Evolutionary conservation across 1,139 yeast genomes (phyloP).

Genomic region (Sugiyamaella paludigena): DNA sequence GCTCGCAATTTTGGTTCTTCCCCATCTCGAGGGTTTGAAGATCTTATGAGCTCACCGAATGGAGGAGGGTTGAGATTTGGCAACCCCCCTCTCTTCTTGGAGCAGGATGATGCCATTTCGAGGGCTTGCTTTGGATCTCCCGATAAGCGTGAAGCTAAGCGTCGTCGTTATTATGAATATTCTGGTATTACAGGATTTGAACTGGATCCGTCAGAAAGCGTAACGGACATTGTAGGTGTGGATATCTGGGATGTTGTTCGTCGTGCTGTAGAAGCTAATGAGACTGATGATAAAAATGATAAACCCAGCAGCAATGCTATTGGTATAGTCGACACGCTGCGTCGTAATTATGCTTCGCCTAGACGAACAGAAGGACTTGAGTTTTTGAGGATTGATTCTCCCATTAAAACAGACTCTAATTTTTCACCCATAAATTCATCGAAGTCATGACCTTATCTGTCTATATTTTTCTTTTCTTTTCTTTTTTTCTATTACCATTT

Average conservation of each 20-base stretch:
- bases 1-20: constrained; percentile 43
- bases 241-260: constrained; percentile 57
- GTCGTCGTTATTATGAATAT: constrained; percentile 34
- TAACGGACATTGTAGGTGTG: constrained; percentile 52
- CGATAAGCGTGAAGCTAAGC: constrained; percentile 36
- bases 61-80: constrained; percentile 9
- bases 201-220: constrained; percentile 25
- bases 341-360: constrained; percentile 5
- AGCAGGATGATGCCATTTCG: constrained; percentile 56
- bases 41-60: constrained; percentile 23
- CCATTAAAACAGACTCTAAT: constrained; percentile 29
- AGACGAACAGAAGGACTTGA: constrained; percentile 7
- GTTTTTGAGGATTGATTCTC: constrained; percentile 29
- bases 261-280: constrained; percentile 45
- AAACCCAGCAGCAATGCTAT: background rate
- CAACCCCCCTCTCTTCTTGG: constrained; percentile 33
- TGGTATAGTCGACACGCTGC: background rate
- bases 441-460: background rate
- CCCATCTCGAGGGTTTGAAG: constrained; percentile 31
- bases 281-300: constrained; percentile 4
- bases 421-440: constrained; percentile 10
- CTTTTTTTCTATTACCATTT: constrained; percentile 4
- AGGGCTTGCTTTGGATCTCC: constrained; percentile 43
- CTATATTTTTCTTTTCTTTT: background rate
- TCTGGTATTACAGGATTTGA: constrained; percentile 28